Base-by-base conservation (phyloP, 177 flowering plant genomes). In the Telopea speciosissima region DNA sequence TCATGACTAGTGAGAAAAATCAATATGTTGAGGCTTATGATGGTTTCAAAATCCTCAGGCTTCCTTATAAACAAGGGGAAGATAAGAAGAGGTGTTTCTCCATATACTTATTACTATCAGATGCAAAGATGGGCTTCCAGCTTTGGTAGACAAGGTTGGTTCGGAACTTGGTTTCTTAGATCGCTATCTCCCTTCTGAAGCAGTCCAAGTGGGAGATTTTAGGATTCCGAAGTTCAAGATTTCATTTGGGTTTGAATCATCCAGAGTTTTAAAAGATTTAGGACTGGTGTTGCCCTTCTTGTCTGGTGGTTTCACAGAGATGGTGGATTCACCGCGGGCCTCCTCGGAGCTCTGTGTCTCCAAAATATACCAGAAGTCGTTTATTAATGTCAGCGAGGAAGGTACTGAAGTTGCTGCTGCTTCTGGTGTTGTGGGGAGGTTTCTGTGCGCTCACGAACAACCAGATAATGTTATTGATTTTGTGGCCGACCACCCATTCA, bases 371-470 rank as follows among this genome's bases (percentile, higher is more conserved):
- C 94, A 89, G 22, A 89, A 90, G 63, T 81, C 94, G 5, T 87
- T 80, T 73, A 80, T 92, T n/a, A 91, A 90, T 74, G 90, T 92
- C 0, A 87, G 89, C 75, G 97, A 90, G 73, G 91, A 92, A 83
- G 97, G 97, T 0, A 88, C 94, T 7, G 92, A 88, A 78, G 97
- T 93, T 17, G 88, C 91, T 21, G 90, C 94, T 62, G 88, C 85
- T 45, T 28, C 92, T 33, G 89, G 80, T 22, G 86, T 23, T 31
- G 77, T 77, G 13, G 13, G 8, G 16, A n/a, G n/a, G n/a, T n/a
- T n/a, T n/a, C n/a, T n/a, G n/a, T n/a, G n/a, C n/a, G n/a, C n/a
- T n/a, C n/a, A n/a, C n/a, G n/a, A n/a, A n/a, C n/a, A n/a, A n/a
- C 0, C 31, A 7, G 7, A 14, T 4, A 68, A 64, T 10, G 62